phyloP scores from a whole-genome alignment of 73 alveolate genomes.

The Paramecium caudatum region DNA sequence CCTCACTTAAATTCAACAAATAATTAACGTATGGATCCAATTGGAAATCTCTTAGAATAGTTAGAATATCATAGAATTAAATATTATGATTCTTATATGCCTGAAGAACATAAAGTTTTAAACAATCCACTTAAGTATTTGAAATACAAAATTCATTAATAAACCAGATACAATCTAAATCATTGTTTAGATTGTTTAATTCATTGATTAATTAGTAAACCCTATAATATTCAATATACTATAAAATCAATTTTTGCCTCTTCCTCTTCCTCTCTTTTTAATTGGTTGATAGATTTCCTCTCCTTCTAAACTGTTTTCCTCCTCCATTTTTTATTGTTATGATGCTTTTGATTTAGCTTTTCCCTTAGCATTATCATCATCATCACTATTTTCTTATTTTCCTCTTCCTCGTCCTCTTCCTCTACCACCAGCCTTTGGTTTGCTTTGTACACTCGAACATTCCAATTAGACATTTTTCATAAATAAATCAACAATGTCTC shows the following conservation, averaged over 20 bases:
- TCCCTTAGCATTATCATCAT: constrained; percentile 37
- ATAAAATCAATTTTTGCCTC: neutral
- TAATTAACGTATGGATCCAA: constrained; percentile 1
- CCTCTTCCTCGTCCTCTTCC: constrained; percentile 27
- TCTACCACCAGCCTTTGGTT: neutral
- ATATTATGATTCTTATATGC: constrained; percentile 39
- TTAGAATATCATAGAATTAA: constrained; percentile 64
- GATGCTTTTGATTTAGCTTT: constrained; percentile 50
- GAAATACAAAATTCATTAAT: constrained; percentile 33
- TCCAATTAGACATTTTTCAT: constrained; percentile 76
- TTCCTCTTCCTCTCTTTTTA: constrained; percentile 53
- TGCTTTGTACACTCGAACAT: neutral
- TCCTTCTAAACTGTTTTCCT: constrained; percentile 55
- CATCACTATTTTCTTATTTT: constrained; percentile 64
- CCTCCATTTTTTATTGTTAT: constrained; percentile 32
- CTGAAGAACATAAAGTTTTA: constrained; percentile 25
- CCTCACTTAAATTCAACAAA: constrained; percentile 37
- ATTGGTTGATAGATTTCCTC: constrained; percentile 47
- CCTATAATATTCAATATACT: too few relatives aligned
- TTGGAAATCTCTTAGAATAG: constrained; percentile 21
- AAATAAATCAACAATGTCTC: constrained; percentile 83
- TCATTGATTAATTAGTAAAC: too few relatives aligned
- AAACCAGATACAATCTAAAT: constrained; percentile 27
- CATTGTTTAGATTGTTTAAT: constrained; percentile 31
- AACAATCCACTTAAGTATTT: constrained; percentile 23